phyloP scores from a whole-genome alignment of 108 stramenopile species.

The Cyclotella distinguenda region DNA sequence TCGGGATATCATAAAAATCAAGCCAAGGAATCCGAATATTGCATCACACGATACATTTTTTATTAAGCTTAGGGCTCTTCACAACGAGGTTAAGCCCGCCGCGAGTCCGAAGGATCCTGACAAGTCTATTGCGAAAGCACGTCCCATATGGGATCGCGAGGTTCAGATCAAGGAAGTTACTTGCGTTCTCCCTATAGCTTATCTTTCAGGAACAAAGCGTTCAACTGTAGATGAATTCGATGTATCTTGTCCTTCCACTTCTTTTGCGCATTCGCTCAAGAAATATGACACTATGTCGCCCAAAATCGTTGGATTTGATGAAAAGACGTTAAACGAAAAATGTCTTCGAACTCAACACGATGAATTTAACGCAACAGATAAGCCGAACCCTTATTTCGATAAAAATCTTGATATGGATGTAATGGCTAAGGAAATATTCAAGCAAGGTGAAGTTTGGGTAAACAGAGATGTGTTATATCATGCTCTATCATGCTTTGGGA shows the following conservation, averaged over 20 bases:
- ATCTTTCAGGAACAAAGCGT: neutral
- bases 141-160: slow-evolving; percentile 9
- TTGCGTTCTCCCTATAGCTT: neutral
- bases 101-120: slow-evolving; percentile 7
- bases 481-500: neutral
- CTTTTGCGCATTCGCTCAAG: slow-evolving; percentile 6
- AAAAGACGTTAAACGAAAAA: slow-evolving; percentile 1
- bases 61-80: slow-evolving; percentile 6
- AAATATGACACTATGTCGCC: neutral
- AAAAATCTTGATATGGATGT: slow-evolving; percentile 4
- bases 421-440: slow-evolving; percentile 13
- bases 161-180: slow-evolving; percentile 11
- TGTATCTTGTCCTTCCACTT: neutral
- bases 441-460: slow-evolving; percentile 3
- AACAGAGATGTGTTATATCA: slow-evolving; percentile 8
- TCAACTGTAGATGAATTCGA: neutral
- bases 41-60: neutral
- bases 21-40: slow-evolving; percentile 6
- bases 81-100: slow-evolving; percentile 1
- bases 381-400: slow-evolving; percentile 4
- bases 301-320: slow-evolving; percentile 7
- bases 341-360: neutral
- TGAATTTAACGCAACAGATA: neutral
- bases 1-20: slow-evolving; percentile 2
- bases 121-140: slow-evolving; percentile 1